phyloP scores from a whole-genome alignment of 768 basidiomycete genomes.

The Sarcodon sp. region DNA sequence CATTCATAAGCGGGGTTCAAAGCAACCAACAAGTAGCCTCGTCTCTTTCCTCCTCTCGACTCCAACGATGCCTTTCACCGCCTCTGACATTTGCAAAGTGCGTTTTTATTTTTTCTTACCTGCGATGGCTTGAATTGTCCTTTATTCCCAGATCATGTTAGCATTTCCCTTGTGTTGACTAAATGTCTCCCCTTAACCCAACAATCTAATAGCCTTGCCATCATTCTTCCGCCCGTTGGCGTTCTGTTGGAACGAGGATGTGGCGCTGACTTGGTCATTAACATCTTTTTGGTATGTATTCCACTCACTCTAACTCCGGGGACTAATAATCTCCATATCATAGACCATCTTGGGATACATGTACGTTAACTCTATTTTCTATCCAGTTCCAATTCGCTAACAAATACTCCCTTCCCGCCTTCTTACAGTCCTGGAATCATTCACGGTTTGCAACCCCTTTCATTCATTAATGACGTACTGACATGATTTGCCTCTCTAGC shows the following conservation, averaged over 20 bases:
- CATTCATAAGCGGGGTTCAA: not conserved
- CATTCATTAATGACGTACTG: slow-evolving; percentile 5
- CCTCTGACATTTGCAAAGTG: slow-evolving; percentile 73
- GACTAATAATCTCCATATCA: slow-evolving; percentile 1
- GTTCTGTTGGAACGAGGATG: slow-evolving; percentile 88
- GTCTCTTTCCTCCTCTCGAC: slow-evolving; percentile 5
- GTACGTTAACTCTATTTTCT: slow-evolving; percentile 27
- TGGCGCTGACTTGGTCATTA: slow-evolving; percentile 61
- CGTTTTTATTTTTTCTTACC: slow-evolving; percentile 8
- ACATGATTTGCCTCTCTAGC: slow-evolving; percentile 25
- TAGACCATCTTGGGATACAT: slow-evolving; percentile 67
- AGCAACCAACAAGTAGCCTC: not conserved
- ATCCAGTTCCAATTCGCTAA: slow-evolving; percentile 2
- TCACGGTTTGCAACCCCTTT: slow-evolving; percentile 31
- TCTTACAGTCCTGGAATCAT: slow-evolving; percentile 58
- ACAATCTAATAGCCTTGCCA: slow-evolving; percentile 33
- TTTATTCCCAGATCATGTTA: slow-evolving; percentile 30
- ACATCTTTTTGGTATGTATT: slow-evolving; percentile 46
- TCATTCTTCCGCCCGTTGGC: slow-evolving; percentile 71
- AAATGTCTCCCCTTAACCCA: not conserved
- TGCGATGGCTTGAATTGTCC: not conserved
- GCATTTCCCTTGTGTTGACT: slow-evolving; percentile 4
- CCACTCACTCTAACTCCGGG: not conserved
- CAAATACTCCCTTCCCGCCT: slow-evolving; percentile 5
- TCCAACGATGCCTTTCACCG: slow-evolving; percentile 51